Evolutionary conservation across 805 yeast species (phyloP).

Genomic region (Jamesozyma gamospora): DNA sequence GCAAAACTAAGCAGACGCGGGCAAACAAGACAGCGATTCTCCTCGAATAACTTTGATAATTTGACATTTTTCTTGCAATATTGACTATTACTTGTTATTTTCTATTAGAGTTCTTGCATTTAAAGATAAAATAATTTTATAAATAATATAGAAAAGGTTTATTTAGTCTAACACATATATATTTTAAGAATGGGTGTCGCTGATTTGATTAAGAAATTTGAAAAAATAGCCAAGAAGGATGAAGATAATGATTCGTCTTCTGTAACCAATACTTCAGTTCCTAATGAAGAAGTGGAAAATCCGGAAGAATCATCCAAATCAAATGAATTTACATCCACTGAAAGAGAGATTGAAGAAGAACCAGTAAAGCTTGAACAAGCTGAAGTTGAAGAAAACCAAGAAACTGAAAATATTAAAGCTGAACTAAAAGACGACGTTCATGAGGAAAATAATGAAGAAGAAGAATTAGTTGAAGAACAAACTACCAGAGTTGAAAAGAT

Average conservation of each 20-base stretch:
- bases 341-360: conserved; percentile 8
- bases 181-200: conserved; percentile 28
- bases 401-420: not conserved
- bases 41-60: too few species aligned
- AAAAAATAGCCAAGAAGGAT: conserved; percentile 17
- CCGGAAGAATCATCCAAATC: too few species aligned
- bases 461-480: conserved; percentile 2
- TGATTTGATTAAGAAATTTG: conserved; percentile 30
- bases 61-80: too few species aligned
- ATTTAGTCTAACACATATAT: too few species aligned
- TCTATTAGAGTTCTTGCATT: too few species aligned
- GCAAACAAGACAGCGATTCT: too few species aligned
- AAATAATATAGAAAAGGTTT: too few species aligned
- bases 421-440: conserved; percentile 1
- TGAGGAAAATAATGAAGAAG: conserved; percentile 3
- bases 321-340: too few species aligned
- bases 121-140: too few species aligned
- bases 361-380: conserved; percentile 3
- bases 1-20: not conserved
- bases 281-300: not conserved
- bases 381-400: conserved; percentile 1
- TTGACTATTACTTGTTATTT: too few species aligned
- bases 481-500: conserved; percentile 1
- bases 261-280: not conserved
- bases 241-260: conserved; percentile 1